Percentiles rank a stretch among this genome's conserved stretches.
Evolutionary conservation across 2,329 filamentous ascomycete genomes (phyloP).

Genomic region (Amphichorda felina): DNA sequence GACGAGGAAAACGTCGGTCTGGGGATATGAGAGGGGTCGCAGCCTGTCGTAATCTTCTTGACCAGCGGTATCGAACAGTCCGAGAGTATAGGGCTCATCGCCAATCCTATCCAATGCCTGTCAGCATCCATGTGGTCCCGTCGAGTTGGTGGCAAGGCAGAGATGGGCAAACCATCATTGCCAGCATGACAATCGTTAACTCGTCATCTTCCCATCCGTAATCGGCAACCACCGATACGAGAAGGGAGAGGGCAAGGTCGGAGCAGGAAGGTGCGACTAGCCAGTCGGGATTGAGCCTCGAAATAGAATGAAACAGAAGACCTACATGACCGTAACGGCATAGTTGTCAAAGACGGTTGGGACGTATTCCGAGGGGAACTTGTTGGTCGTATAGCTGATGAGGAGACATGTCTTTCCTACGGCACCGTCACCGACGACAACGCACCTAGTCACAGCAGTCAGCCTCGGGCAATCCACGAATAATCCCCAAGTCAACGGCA

Average conservation of each 20-base stretch:
- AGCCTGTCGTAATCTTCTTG: constrained; percentile 99
- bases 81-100: constrained; percentile 94
- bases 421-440: constrained; percentile 97
- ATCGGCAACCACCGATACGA: no score
- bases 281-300: no score
- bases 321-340: constrained; percentile 95
- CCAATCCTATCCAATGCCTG: constrained; percentile 66
- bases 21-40: constrained; percentile 90
- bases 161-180: no score
- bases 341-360: constrained; percentile 99
- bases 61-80: constrained; percentile 95
- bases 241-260: no score
- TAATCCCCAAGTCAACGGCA: no score
- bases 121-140: not conserved
- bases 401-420: constrained; percentile 98
- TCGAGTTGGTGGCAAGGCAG: no score
- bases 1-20: constrained; percentile 97
- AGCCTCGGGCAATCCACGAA: constrained; percentile 8
- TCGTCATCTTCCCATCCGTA: no score
- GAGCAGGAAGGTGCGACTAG: no score
- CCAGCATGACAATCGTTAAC: no score
- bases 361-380: constrained; percentile 99
- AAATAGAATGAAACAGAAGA: not conserved
- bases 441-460: constrained; percentile 57
- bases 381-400: constrained; percentile 99